These are phyloP conservation scores for Smittium culicis DNA, from an alignment of 371 early-diverging fungal species.

Conservation along the genomic window DNA sequence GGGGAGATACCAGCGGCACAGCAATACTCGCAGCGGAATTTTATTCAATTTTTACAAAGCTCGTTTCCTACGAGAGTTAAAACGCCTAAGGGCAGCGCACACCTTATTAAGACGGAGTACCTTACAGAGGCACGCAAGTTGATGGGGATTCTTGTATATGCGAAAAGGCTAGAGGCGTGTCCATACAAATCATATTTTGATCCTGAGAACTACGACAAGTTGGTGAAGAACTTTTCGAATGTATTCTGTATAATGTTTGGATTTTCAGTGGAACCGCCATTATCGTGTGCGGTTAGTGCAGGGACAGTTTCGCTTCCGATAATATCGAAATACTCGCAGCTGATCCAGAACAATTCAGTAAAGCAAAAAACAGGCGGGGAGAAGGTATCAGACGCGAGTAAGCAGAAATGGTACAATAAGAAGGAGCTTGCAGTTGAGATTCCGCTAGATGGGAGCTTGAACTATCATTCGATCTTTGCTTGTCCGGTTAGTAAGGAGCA, in stretches of 20 bases:
- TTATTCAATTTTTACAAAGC: constrained; percentile 34
- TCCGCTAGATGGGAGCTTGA: constrained; percentile 52
- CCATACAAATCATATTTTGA: constrained; percentile 21
- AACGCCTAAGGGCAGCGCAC: constrained; percentile 36
- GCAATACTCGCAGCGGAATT: constrained; percentile 52
- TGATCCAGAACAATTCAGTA: constrained; percentile 23
- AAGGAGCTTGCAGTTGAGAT: constrained; percentile 83
- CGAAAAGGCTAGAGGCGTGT: constrained; percentile 17
- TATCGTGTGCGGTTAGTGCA: constrained; percentile 52
- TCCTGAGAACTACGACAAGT: constrained; percentile 35
- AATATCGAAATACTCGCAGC: constrained; percentile 70
- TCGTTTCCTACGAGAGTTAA: background rate
- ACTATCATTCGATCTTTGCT: constrained; percentile 91
- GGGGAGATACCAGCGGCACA: constrained; percentile 44
- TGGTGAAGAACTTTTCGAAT: constrained; percentile 57
- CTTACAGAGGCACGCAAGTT: constrained; percentile 30
- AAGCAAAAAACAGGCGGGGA: background rate
- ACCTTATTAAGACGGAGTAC: constrained; percentile 2
- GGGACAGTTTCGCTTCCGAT: constrained; percentile 82
- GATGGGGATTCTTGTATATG: constrained; percentile 27
- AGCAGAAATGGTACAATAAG: constrained; percentile 80
- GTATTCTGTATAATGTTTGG: constrained; percentile 77
- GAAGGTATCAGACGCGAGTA: background rate
- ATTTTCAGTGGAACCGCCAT: constrained; percentile 65
- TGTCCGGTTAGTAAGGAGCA: constrained; percentile 96